Evolutionary conservation across 345 rosid species (phyloP), one percentile per base, ranked within the genome.

Genomic region (Gossypium arboreum): DNA sequence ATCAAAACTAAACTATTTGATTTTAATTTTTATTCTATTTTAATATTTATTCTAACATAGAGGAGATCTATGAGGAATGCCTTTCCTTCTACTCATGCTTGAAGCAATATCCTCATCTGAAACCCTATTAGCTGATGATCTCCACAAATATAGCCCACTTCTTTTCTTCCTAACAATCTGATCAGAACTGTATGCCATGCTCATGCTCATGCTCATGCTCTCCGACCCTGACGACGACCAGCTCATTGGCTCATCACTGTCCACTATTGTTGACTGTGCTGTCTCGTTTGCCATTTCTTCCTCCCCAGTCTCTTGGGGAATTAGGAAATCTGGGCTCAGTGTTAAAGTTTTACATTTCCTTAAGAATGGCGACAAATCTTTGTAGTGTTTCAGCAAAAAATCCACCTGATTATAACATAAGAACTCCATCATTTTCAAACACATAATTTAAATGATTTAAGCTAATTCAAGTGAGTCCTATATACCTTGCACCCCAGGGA

Each of bases 401-500:
- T 96, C 98, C 90, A 96, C 99, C 99, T 89, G 68, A 25, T 2
- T 1, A 59, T 22, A 20, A 3, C 4, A 66, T 18, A 12, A 52
- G n/a, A 52, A 52, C 3, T 52, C 12, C 11, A 11, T 9, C 12
- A 34, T 47, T 47, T 47, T 47, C 51, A 47, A 47, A 12, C 12
- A 47, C 13, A 47, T 13, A 47, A 64, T 41, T 39, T 9, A 17
- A 17, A 34, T 34, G 41, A 34, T 34, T 34, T 34, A 34, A 34
- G 41, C 41, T 22, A 10, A 57, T 56, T 56, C 27, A 56, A 56
- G 27, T 18, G 27, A 56, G n/a, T 15, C 15, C 15, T 18, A 54
- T n/a, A 27, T 72, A 94, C 99, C 98, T 93, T 95, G 88, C 99
- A 95, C 15, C 90, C 93, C 4, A 95, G 85, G 58, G 99, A 95